A percentile compares a stretch with the other conserved stretches of the same genome.
phyloP scores from a whole-genome alignment of 169 alveolate species.

The Blepharisma undulans region DNA sequence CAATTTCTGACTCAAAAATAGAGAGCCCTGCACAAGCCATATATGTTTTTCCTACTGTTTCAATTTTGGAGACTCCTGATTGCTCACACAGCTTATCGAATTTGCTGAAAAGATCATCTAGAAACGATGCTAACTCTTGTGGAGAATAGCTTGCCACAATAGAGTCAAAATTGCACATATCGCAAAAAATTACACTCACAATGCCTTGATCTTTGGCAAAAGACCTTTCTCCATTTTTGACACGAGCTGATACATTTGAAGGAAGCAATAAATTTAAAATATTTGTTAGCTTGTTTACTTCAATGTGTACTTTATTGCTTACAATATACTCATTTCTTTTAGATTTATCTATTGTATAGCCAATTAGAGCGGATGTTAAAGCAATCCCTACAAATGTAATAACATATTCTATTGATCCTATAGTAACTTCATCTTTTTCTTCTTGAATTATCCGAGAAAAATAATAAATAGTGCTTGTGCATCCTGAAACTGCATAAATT shows the following conservation, averaged over 20 bases:
- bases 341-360: constrained; percentile 2
- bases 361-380: not conserved
- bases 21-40: constrained; percentile 89
- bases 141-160: constrained; percentile 5
- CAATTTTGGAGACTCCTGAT: constrained; percentile 82
- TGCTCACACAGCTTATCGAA: constrained; percentile 78
- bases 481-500: not conserved
- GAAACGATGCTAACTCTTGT: constrained; percentile 49
- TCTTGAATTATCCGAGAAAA: not conserved
- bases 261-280: constrained; percentile 29
- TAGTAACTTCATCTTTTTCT: not conserved
- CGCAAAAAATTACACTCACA: constrained; percentile 28
- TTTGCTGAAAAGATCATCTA: constrained; percentile 79
- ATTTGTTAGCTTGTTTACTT: not conserved
- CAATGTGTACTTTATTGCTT: not conserved
- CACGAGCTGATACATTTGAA: not conserved
- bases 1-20: constrained; percentile 65
- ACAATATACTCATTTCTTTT: constrained; percentile 21
- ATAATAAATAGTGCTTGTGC: not conserved
- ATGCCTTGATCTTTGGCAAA: constrained; percentile 22
- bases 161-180: constrained; percentile 16
- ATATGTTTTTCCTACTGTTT: constrained; percentile 89
- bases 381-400: not conserved
- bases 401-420: not conserved
- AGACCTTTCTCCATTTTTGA: constrained; percentile 23